Conservation (phyloP, 23 red algal genomes). For the Gracilaria caudata region DNA sequence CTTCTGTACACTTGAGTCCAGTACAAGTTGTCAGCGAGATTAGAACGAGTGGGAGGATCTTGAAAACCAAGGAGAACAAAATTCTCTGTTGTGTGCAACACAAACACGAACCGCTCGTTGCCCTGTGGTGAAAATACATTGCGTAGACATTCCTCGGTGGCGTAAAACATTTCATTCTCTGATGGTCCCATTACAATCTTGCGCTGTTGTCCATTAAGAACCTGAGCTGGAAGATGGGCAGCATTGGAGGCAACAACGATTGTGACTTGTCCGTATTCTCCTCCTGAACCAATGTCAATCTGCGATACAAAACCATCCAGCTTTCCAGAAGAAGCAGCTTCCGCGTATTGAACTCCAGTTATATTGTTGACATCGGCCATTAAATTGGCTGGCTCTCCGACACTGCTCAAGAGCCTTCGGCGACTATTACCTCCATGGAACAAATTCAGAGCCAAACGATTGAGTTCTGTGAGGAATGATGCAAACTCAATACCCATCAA, state of each 20-base stretch:
- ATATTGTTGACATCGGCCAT: slow-evolving; percentile 47
- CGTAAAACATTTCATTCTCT: slow-evolving; percentile 61
- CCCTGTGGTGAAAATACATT: slow-evolving; percentile 32
- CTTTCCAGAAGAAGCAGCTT: slow-evolving; percentile 36
- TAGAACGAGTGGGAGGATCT: slow-evolving; percentile 45
- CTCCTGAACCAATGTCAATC: slow-evolving; percentile 27
- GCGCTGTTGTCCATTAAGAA: slow-evolving; percentile 43
- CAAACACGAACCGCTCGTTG: slow-evolving; percentile 35
- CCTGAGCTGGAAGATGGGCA: slow-evolving; percentile 45
- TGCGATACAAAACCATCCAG: slow-evolving; percentile 41
- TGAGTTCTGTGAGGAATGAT: slow-evolving; percentile 45
- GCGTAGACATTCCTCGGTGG: slow-evolving; percentile 24
- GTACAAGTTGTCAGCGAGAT: slow-evolving; percentile 56
- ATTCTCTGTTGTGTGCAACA: slow-evolving; percentile 53
- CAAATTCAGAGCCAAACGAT: slow-evolving; percentile 39
- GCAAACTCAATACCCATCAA: slow-evolving; percentile 47
- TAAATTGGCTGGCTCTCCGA: slow-evolving; percentile 47
- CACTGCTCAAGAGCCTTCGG: slow-evolving; percentile 31
- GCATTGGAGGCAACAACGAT: slow-evolving; percentile 56
- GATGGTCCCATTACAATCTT: slow-evolving; percentile 53
- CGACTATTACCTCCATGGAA: slow-evolving; percentile 54
- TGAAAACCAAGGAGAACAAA: slow-evolving; percentile 65
- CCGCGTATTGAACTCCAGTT: slow-evolving; percentile 30
- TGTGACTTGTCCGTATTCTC: slow-evolving; percentile 43
- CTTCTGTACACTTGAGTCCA: slow-evolving; percentile 46